phyloP scores from a whole-genome alignment of 495 filamentous ascomycete genomes.

The Poronia punctata region DNA sequence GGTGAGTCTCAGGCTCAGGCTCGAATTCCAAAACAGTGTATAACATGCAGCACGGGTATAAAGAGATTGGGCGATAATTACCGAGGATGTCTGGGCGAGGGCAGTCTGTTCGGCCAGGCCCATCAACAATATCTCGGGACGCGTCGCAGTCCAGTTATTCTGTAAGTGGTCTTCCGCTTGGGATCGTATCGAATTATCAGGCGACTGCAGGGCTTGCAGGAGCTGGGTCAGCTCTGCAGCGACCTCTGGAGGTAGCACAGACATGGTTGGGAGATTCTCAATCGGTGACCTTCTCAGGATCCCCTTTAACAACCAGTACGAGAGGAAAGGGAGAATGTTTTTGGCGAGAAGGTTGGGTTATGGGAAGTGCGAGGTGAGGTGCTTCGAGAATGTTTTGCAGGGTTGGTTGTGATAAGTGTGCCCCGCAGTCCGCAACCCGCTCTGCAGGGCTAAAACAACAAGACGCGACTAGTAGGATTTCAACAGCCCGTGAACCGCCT shows the following conservation, averaged over 20 bases:
- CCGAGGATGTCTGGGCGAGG: conserved; percentile 57
- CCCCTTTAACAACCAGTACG: conserved; percentile 3
- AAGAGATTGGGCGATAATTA: conserved; percentile 38
- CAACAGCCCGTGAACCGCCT: too few relatives aligned
- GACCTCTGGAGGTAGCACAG: conserved; percentile 72
- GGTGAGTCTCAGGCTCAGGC: conserved; percentile 7
- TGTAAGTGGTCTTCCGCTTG: conserved; percentile 85
- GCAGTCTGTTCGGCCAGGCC: conserved; percentile 89
- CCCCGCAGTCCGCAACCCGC: conserved; percentile 13
- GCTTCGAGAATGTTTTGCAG: conserved; percentile 5
- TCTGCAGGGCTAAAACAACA: conserved; percentile 24
- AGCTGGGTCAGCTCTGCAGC: conserved; percentile 78
- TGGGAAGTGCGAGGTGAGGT: not conserved
- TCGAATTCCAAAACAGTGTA: not conserved
- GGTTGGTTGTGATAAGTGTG: conserved; percentile 8
- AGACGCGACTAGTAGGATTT: conserved; percentile 3
- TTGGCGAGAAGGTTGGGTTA: not conserved
- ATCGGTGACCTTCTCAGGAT: not conserved
- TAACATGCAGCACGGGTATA: not conserved
- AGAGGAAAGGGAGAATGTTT: not conserved
- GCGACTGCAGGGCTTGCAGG: conserved; percentile 76
- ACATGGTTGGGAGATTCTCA: conserved; percentile 52
- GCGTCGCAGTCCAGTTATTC: conserved; percentile 73
- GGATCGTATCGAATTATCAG: conserved; percentile 78
- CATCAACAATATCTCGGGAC: conserved; percentile 84